phyloP scores from a whole-genome alignment of 164 flowering plant species.

The Macadamia integrifolia region DNA sequence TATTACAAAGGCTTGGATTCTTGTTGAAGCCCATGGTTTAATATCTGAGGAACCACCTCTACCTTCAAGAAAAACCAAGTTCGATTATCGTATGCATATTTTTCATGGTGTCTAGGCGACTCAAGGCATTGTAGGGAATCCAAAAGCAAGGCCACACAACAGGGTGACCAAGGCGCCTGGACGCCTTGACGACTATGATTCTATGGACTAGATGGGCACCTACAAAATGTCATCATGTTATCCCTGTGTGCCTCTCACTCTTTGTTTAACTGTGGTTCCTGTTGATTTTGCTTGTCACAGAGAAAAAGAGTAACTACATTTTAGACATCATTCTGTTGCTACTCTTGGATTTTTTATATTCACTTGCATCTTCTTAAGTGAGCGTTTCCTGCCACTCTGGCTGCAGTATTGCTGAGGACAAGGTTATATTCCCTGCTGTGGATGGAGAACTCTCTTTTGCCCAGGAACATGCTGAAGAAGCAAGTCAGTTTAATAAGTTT shows the following conservation, averaged over 20 bases:
- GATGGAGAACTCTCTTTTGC: constrained; percentile 77
- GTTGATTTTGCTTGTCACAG: neutral
- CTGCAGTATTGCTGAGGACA: constrained; percentile 95
- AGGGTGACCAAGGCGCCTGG: no score
- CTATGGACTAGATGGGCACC: neutral
- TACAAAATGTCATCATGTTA: neutral
- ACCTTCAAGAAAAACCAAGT: no score
- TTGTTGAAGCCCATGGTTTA: no score
- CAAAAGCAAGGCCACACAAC: no score
- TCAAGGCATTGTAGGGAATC: no score
- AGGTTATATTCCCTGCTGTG: constrained; percentile 91
- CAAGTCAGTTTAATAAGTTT: constrained; percentile 69
- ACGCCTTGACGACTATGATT: no score
- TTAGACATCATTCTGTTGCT: neutral
- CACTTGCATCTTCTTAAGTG: neutral
- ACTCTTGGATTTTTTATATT: neutral
- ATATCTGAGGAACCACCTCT: no score
- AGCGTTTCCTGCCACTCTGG: constrained; percentile 17
- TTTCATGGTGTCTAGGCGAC: no score
- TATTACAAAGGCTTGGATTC: no score
- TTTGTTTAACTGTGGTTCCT: neutral
- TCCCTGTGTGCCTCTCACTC: neutral
- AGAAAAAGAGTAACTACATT: neutral
- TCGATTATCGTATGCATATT: no score
- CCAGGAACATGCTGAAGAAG: constrained; percentile 90